Percentiles rank a stretch among this genome's conserved stretches.
These are phyloP conservation scores for Phialemoniopsis sp. DNA, from an alignment of 2,329 filamentous ascomycete genomes.

Conservation along the genomic window DNA sequence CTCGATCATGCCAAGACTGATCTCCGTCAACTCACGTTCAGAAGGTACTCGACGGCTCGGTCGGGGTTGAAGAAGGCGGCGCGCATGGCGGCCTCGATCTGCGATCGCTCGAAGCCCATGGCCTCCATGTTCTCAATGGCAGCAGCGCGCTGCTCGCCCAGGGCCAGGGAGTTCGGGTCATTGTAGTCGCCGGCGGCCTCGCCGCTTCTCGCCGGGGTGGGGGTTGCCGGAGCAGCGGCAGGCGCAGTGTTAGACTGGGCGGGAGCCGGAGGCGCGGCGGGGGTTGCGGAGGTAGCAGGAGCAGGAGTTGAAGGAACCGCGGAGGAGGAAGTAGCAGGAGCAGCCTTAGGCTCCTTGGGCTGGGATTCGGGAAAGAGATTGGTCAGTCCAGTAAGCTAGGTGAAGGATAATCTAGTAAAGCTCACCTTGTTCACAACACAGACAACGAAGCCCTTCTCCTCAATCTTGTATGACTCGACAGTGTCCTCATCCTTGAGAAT, in stretches of 20 bases:
- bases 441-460: constrained; percentile 99
- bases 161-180: constrained; percentile 77
- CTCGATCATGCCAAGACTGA: neutral
- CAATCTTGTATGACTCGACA: constrained; percentile 94
- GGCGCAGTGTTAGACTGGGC: constrained; percentile 24
- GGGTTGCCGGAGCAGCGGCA: constrained; percentile 45
- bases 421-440: constrained; percentile 96
- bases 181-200: constrained; percentile 43
- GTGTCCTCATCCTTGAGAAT: constrained; percentile 98
- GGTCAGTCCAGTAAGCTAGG: neutral
- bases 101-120: constrained; percentile 88
- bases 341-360: constrained; percentile 63
- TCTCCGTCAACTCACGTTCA: constrained; percentile 59
- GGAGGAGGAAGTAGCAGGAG: constrained; percentile 55
- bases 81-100: constrained; percentile 92
- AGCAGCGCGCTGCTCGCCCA: constrained; percentile 76
- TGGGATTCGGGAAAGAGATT: constrained; percentile 25
- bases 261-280: constrained; percentile 45
- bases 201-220: constrained; percentile 42
- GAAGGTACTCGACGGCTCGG: constrained; percentile 91
- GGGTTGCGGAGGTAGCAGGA: constrained; percentile 44
- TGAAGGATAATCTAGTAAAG: constrained; percentile 4
- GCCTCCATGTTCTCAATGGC: constrained; percentile 91
- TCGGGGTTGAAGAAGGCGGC: constrained; percentile 97
- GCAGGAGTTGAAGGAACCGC: constrained; percentile 58